These are phyloP conservation scores for Geotrichum candidum DNA, from an alignment of 1,139 yeast genomes.

Conservation along the genomic window DNA sequence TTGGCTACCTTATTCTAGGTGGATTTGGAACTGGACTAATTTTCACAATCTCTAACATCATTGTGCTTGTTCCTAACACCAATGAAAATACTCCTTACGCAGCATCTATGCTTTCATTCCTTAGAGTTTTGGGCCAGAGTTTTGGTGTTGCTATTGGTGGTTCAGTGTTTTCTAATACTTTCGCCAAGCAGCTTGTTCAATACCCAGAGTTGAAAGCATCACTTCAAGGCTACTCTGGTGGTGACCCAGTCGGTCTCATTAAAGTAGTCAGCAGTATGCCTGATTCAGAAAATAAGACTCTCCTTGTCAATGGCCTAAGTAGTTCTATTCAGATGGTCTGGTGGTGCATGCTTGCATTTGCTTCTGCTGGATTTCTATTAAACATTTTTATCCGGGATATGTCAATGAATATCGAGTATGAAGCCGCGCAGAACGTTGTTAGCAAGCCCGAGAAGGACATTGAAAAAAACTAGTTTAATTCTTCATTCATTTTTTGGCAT, in stretches of 20 bases:
- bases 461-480: background rate
- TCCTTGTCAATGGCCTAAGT: constrained; percentile 21
- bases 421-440: constrained; percentile 23
- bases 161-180: constrained; percentile 39
- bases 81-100: constrained; percentile 48
- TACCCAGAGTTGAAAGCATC: background rate
- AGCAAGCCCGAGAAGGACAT: constrained; percentile 1
- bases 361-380: constrained; percentile 22
- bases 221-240: constrained; percentile 17
- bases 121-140: constrained; percentile 47
- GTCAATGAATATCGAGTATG: constrained; percentile 23
- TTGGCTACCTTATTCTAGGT: constrained; percentile 49
- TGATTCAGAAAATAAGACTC: constrained; percentile 16
- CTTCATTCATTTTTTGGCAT: background rate
- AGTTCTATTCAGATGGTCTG: constrained; percentile 23
- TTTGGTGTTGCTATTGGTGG: constrained; percentile 49
- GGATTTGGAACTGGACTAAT: constrained; percentile 52
- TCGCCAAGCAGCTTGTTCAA: constrained; percentile 20
- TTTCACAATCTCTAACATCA: constrained; percentile 30
- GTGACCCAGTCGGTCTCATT: constrained; percentile 25
- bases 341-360: constrained; percentile 23
- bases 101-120: constrained; percentile 47
- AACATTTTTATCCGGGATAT: constrained; percentile 27
- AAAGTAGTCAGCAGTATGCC: constrained; percentile 21
- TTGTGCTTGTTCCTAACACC: constrained; percentile 48